Conservation (phyloP, 2,329 filamentous ascomycete genomes). For the Diaporthe australafricana region DNA sequence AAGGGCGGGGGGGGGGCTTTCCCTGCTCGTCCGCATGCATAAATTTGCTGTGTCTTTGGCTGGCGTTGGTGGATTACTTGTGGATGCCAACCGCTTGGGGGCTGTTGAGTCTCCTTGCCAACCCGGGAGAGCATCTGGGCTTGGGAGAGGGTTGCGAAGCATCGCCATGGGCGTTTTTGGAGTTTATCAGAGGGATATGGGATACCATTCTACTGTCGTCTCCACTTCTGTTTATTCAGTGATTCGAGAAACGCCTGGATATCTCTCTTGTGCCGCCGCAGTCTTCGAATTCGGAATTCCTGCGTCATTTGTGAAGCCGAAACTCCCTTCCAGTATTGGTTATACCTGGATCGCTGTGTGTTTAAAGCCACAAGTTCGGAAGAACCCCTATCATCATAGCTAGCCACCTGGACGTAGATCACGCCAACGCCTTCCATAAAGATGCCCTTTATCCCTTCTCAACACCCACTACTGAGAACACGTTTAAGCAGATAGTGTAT, state of each 20-base stretch:
- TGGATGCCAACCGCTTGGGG: background rate
- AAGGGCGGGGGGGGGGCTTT: background rate
- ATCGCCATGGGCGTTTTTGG: conserved; percentile 9
- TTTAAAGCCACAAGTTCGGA: too few relatives aligned
- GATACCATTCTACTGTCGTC: background rate
- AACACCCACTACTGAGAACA: too few relatives aligned
- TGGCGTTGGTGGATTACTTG: background rate
- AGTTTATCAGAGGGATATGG: background rate
- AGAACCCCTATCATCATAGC: too few relatives aligned
- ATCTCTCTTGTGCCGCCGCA: background rate
- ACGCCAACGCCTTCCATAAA: too few relatives aligned
- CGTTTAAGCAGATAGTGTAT: too few relatives aligned
- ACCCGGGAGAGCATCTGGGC: background rate
- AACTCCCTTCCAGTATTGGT: background rate
- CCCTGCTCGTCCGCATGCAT: background rate
- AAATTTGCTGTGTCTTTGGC: background rate
- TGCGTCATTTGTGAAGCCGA: background rate
- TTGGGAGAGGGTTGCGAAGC: background rate
- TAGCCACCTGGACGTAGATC: too few relatives aligned
- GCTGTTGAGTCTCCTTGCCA: background rate
- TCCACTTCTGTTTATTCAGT: background rate
- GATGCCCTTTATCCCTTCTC: too few relatives aligned
- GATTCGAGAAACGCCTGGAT: background rate
- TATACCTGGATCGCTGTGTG: background rate
- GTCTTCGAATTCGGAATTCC: background rate